A percentile compares a stretch with the other conserved stretches of the same genome.
Evolutionary conservation across 805 yeast genomes (phyloP).

Genomic region (Pichia scutulata): DNA sequence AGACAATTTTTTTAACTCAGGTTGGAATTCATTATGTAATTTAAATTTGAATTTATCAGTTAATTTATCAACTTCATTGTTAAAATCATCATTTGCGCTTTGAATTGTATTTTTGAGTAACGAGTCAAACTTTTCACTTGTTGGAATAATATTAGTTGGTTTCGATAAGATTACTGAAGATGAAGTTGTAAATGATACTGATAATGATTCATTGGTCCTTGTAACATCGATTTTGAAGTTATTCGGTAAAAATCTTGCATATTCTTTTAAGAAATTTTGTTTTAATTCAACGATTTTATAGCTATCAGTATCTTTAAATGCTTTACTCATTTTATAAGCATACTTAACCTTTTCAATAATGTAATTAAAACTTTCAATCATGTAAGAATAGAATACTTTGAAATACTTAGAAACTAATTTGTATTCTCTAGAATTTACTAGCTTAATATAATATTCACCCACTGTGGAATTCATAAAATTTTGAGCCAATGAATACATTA

Average conservation of each 20-base stretch:
- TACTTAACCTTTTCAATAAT: conserved; percentile 12
- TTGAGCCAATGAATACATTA: conserved; percentile 6
- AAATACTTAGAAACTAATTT: conserved; percentile 4
- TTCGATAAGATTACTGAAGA: conserved; percentile 1
- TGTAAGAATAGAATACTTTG: not conserved
- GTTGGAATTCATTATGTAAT: conserved; percentile 27
- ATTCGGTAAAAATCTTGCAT: not conserved
- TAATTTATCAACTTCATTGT: conserved; percentile 28
- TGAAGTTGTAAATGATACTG: conserved; percentile 14
- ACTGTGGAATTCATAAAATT: conserved; percentile 14
- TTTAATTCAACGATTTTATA: conserved; percentile 25
- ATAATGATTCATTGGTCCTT: conserved; percentile 2
- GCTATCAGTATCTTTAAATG: conserved; percentile 20
- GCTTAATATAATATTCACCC: conserved; percentile 16
- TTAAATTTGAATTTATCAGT: conserved; percentile 22
- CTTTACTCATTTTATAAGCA: conserved; percentile 16
- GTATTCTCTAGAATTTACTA: conserved; percentile 12
- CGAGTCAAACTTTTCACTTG: conserved; percentile 22
- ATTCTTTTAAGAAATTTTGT: conserved; percentile 21
- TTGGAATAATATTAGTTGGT: conserved; percentile 12
- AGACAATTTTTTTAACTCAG: conserved; percentile 29
- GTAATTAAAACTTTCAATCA: conserved; percentile 6
- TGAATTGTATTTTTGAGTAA: conserved; percentile 31
- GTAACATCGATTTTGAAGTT: conserved; percentile 6
- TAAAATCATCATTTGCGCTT: conserved; percentile 33